These are phyloP conservation scores for Claviceps purpurea DNA, from an alignment of 2,329 filamentous ascomycete genomes.

Conservation along the genomic window DNA sequence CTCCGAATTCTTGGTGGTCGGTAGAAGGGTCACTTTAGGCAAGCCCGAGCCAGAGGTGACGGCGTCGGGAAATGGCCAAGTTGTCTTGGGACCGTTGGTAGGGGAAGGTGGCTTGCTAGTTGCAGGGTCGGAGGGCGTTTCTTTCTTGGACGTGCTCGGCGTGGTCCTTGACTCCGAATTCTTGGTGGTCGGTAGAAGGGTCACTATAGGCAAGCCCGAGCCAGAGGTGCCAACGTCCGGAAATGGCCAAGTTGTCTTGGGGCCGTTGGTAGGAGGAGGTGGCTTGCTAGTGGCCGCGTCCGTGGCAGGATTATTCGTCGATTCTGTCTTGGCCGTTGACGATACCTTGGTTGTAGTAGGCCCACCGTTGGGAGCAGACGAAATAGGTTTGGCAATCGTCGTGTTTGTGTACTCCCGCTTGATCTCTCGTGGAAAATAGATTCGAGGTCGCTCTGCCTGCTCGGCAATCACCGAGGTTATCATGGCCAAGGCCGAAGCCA, in stretches of 20 bases:
- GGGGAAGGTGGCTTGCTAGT: slow-evolving; percentile 7
- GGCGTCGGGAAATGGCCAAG: not conserved
- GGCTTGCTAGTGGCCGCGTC: slow-evolving; percentile 10
- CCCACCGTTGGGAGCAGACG: slow-evolving; percentile 9
- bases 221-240: not conserved
- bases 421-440: slow-evolving; percentile 45
- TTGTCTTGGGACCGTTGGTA: not conserved
- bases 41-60: not conserved
- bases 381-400: slow-evolving; percentile 21
- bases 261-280: not conserved
- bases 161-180: not conserved
- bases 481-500: slow-evolving; percentile 36
- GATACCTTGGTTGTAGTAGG: slow-evolving; percentile 9
- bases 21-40: not conserved
- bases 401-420: slow-evolving; percentile 36
- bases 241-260: not conserved
- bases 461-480: slow-evolving; percentile 30
- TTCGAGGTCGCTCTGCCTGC: slow-evolving; percentile 32
- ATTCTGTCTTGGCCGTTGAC: slow-evolving; percentile 8
- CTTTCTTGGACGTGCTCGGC: not conserved
- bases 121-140: slow-evolving; percentile 4
- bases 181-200: not conserved
- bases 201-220: not conserved
- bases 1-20: not conserved
- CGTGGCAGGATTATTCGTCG: slow-evolving; percentile 13